Conservation (phyloP, 257 asterid species). For the Scutellaria galericulata region DNA sequence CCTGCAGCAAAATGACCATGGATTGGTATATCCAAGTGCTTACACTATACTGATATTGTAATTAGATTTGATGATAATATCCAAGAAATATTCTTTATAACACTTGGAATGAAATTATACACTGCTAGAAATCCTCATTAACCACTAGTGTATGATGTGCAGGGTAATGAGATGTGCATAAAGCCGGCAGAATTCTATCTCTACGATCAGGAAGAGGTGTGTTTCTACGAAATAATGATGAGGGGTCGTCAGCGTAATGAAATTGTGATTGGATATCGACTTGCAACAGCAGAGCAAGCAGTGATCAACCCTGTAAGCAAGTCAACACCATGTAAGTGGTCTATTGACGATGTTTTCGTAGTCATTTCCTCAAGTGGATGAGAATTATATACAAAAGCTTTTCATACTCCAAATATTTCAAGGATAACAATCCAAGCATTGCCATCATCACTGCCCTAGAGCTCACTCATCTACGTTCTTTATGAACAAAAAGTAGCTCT, state of each 20-base stretch:
- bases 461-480: neutral
- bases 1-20: neutral
- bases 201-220: conserved; percentile 87
- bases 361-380: conserved; percentile 74
- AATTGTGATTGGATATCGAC: conserved; percentile 85
- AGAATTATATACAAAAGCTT: conserved; percentile 13
- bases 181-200: conserved; percentile 94
- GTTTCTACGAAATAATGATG: conserved; percentile 81
- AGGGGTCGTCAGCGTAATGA: conserved; percentile 85
- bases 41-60: neutral
- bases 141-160: conserved; percentile 26
- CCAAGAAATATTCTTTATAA: neutral
- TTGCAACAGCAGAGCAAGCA: conserved; percentile 75
- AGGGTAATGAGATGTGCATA: conserved; percentile 98
- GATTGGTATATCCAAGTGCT: conserved; percentile 1
- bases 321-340: conserved; percentile 73
- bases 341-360: conserved; percentile 81
- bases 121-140: neutral
- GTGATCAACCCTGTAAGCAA: conserved; percentile 80
- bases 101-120: neutral
- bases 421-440: neutral
- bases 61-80: neutral
- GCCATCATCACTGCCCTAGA: neutral
- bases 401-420: neutral
- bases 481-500: neutral